phyloP scores from a whole-genome alignment of 148 eudicot species.

The Nepenthes gracilis region DNA sequence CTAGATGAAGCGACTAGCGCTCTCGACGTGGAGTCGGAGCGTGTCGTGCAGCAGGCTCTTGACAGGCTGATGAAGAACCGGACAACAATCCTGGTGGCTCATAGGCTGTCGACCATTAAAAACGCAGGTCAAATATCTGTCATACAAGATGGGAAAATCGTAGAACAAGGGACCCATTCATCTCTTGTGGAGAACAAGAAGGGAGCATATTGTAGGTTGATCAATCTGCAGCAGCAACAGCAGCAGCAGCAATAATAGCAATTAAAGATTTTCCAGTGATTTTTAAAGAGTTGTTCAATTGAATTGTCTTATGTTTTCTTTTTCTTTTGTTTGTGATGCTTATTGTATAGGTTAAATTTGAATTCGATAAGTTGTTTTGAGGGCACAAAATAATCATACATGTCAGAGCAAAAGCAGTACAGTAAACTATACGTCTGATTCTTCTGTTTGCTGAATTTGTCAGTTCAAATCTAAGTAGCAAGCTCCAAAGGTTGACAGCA shows the following conservation, averaged over 20 bases:
- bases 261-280: neutral
- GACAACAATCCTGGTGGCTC: slow-evolving; percentile 81
- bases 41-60: slow-evolving; percentile 74
- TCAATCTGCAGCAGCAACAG: slow-evolving; percentile 57
- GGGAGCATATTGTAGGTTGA: slow-evolving; percentile 65
- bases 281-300: neutral
- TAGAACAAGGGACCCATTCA: slow-evolving; percentile 86
- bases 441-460: too few relatives aligned
- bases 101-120: slow-evolving; percentile 76
- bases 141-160: slow-evolving; percentile 71
- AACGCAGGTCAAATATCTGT: slow-evolving; percentile 90
- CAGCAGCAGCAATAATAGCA: slow-evolving; percentile 12
- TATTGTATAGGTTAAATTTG: too few relatives aligned
- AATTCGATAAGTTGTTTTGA: too few relatives aligned
- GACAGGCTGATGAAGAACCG: slow-evolving; percentile 86
- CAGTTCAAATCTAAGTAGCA: too few relatives aligned
- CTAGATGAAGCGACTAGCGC: slow-evolving; percentile 96
- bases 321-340: neutral
- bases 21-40: slow-evolving; percentile 81
- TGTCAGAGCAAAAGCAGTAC: too few relatives aligned
- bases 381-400: too few relatives aligned
- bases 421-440: too few relatives aligned
- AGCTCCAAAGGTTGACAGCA: too few relatives aligned
- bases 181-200: slow-evolving; percentile 41
- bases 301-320: neutral